These are phyloP conservation scores for Acer campestre DNA, from an alignment of 345 rosid genomes.

Conservation along the genomic window DNA sequence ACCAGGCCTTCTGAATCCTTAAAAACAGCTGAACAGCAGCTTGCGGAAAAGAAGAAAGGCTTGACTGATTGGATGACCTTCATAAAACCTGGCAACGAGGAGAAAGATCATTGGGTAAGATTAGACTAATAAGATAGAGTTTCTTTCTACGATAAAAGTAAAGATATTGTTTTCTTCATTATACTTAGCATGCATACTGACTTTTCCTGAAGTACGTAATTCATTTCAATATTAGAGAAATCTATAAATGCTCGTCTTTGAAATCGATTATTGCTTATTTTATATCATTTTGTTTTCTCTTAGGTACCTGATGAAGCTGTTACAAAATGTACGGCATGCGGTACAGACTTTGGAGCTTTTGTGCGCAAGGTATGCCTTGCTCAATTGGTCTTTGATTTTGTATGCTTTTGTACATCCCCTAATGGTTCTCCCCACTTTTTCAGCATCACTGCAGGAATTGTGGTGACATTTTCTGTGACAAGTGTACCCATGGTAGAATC, in stretches of 20 bases:
- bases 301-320: constrained; percentile 98
- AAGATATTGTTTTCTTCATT: background rate
- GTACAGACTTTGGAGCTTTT: constrained; percentile 90
- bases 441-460: constrained; percentile 99
- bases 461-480: constrained; percentile 98
- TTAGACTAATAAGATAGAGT: background rate
- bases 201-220: background rate
- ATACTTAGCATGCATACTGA: background rate
- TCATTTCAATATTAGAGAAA: background rate
- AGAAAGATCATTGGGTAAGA: constrained; percentile 91
- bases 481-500: constrained; percentile 91
- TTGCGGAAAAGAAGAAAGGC: constrained; percentile 79
- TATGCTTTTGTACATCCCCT: constrained; percentile 15
- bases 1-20: constrained; percentile 56
- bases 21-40: constrained; percentile 63
- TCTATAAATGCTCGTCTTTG: background rate
- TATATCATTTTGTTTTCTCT: background rate
- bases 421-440: constrained; percentile 14
- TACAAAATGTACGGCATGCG: constrained; percentile 82
- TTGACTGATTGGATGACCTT: constrained; percentile 84
- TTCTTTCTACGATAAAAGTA: background rate
- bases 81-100: constrained; percentile 90
- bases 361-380: constrained; percentile 58
- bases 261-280: constrained; percentile 10
- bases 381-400: background rate